Evolutionary conservation across 2,329 filamentous ascomycete species (phyloP).

Genomic region (Pyricularia pennisetigena): DNA sequence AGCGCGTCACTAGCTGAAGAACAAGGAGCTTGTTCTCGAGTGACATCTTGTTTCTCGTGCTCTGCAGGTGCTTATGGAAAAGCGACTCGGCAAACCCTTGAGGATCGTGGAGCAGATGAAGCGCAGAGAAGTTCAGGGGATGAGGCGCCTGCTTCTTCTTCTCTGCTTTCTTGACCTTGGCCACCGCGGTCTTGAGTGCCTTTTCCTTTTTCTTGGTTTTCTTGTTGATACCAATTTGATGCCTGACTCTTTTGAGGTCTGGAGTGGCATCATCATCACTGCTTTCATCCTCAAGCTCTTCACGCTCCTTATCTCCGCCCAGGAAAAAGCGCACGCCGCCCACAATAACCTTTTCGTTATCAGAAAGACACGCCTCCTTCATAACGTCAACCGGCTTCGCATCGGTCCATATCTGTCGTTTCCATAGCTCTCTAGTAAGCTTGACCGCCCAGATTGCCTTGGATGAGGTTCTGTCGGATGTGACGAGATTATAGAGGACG

Average conservation of each 20-base stretch:
- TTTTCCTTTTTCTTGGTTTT: constrained; percentile 85
- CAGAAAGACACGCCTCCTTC: constrained; percentile 79
- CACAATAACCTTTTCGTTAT: constrained; percentile 86
- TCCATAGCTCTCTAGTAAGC: constrained; percentile 91
- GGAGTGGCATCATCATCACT: constrained; percentile 60
- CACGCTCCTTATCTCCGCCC: constrained; percentile 89
- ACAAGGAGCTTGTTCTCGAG: constrained; percentile 87
- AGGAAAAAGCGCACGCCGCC: constrained; percentile 91
- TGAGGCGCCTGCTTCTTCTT: constrained; percentile 83
- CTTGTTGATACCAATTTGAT: constrained; percentile 88
- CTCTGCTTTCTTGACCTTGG: constrained; percentile 74
- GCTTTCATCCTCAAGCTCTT: constrained; percentile 83
- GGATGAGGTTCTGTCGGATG: constrained; percentile 71
- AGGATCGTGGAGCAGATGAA: constrained; percentile 88
- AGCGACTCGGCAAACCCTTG: constrained; percentile 87
- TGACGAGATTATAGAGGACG: constrained; percentile 83
- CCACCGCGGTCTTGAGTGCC: constrained; percentile 68
- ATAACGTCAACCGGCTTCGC: constrained; percentile 90
- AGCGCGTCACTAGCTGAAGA: constrained; percentile 78
- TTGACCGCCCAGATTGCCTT: constrained; percentile 96
- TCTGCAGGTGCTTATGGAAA: constrained; percentile 86
- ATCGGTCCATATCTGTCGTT: constrained; percentile 91
- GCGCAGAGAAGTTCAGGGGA: constrained; percentile 87
- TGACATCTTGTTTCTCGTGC: constrained; percentile 72
- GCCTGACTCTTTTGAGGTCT: constrained; percentile 73